Conservation (phyloP, 1,139 yeast genomes). For the Debaryomyces udenii region DNA sequence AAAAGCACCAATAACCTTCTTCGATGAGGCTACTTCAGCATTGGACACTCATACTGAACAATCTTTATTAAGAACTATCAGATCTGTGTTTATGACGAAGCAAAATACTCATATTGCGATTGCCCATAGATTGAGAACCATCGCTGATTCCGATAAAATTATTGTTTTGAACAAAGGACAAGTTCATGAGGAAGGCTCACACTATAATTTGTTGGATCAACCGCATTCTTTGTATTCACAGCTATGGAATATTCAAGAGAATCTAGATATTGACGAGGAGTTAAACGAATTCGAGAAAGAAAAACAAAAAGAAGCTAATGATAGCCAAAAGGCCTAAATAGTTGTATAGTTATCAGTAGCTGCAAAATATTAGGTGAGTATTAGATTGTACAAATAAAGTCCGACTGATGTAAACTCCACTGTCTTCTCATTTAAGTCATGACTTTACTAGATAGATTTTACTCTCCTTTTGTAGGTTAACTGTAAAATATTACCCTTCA, state of each 20-base stretch:
- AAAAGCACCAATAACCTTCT: conserved; percentile 85
- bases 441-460: no score
- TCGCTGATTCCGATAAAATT: conserved; percentile 92
- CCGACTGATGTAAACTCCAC: no score
- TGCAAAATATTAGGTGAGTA: no score
- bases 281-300: conserved; percentile 24
- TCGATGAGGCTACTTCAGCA: conserved; percentile 97
- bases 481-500: no score
- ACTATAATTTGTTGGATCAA: conserved; percentile 56
- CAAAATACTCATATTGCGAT: conserved; percentile 80
- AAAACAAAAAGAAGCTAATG: conserved; percentile 19
- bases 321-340: conserved; percentile 10
- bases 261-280: conserved; percentile 54
- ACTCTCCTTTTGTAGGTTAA: no score
- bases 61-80: conserved; percentile 71
- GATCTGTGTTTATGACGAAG: conserved; percentile 57
- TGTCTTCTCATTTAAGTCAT: no score
- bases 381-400: no score
- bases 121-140: conserved; percentile 92
- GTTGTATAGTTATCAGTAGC: conserved; percentile 7
- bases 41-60: conserved; percentile 96
- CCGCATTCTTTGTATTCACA: conserved; percentile 67
- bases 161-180: conserved; percentile 79
- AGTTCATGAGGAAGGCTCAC: conserved; percentile 89
- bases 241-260: conserved; percentile 92